These are phyloP conservation scores for Chlorella sp. DNA, from an alignment of 139 green algal species.

Conservation along the genomic window DNA sequence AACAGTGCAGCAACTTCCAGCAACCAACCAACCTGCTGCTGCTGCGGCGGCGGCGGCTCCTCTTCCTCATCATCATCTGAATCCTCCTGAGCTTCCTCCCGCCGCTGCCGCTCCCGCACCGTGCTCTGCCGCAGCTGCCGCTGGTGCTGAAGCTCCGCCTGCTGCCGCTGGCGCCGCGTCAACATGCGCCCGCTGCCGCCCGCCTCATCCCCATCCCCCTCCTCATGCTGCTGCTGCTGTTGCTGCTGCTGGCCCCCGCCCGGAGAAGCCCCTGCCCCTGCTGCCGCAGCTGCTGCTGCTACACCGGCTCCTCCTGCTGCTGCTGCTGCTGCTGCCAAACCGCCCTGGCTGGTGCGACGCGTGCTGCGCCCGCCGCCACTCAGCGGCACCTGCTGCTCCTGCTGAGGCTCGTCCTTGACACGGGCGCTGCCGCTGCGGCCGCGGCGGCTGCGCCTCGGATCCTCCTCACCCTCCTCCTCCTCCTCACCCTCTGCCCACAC, in stretches of 20 bases:
- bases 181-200: constrained; percentile 4
- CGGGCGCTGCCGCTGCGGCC: neutral
- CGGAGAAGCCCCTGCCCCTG: neutral
- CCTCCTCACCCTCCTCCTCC: constrained; percentile 14
- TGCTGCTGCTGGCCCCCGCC: neutral
- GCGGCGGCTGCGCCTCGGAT: neutral
- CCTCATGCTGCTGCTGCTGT: neutral
- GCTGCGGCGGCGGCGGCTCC: neutral
- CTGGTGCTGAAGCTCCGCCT: neutral
- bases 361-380: neutral
- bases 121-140: neutral
- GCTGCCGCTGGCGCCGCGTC: constrained; percentile 6
- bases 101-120: constrained; percentile 27
- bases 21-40: too few relatives aligned
- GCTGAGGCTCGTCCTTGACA: neutral
- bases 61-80: neutral
- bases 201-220: neutral
- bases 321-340: neutral
- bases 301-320: neutral
- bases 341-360: neutral
- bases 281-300: neutral
- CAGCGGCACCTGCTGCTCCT: neutral
- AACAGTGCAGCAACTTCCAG: too few relatives aligned
- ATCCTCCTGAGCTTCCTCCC: neutral
- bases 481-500: neutral